Evolutionary conservation across 345 rosid genomes (phyloP).

Genomic region (Eucalyptus coolabah): DNA sequence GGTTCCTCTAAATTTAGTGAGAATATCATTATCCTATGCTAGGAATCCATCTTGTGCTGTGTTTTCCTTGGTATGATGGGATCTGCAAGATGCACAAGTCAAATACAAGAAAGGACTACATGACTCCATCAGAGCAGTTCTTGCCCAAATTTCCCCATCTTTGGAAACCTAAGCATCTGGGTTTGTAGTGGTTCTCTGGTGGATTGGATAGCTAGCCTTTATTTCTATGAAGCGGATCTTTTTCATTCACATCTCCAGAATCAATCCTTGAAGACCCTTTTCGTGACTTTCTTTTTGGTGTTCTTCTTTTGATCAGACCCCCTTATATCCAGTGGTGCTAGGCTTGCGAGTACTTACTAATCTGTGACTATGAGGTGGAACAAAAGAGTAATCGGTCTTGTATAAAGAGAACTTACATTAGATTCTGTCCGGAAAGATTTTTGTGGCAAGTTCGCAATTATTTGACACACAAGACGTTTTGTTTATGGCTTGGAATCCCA

Average conservation of each 20-base stretch:
- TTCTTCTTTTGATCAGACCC: not conserved
- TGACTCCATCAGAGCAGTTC: not conserved
- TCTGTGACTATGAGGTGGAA: not conserved
- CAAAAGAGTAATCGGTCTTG: not conserved
- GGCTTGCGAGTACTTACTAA: not conserved
- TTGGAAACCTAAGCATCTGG: not conserved
- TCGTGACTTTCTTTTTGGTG: not conserved
- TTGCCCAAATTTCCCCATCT: not conserved
- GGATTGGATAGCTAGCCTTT: not conserved
- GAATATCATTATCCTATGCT: not conserved
- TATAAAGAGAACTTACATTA: not conserved
- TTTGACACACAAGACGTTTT: not conserved
- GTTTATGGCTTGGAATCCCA: not conserved
- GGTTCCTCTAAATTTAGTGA: not conserved
- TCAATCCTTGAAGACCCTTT: not conserved
- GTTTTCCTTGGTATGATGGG: not conserved
- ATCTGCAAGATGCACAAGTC: not conserved
- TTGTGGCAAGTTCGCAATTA: not conserved
- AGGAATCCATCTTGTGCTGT: not conserved
- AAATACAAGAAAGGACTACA: not conserved
- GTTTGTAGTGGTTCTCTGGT: not conserved
- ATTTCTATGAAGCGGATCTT: not conserved
- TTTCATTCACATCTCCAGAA: not conserved
- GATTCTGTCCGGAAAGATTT: not conserved
- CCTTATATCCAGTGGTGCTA: not conserved